Conservation (phyloP, 164 flowering plant genomes). For the Magnolia sinica region DNA sequence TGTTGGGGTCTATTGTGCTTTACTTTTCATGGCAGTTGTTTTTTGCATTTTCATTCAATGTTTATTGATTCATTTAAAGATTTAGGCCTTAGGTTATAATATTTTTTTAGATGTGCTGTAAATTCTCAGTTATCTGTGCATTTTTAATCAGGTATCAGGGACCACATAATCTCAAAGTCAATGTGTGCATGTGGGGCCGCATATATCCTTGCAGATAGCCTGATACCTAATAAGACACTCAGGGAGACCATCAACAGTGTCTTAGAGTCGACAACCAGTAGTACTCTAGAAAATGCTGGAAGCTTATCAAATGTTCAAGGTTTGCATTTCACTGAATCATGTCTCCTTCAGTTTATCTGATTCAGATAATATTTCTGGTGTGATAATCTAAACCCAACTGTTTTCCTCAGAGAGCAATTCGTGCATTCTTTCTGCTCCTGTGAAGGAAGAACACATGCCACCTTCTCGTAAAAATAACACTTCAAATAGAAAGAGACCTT, state of each 20-base stretch:
- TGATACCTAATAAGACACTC: slow-evolving; percentile 88
- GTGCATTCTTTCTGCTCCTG: slow-evolving; percentile 45
- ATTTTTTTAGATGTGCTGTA: too few relatives aligned
- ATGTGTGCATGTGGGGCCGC: slow-evolving; percentile 83
- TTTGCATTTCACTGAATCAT: slow-evolving; percentile 15
- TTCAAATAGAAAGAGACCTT: slow-evolving; percentile 26
- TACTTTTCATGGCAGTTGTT: too few relatives aligned
- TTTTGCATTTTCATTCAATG: not conserved
- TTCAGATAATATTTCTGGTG: not conserved
- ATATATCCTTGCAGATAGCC: slow-evolving; percentile 84
- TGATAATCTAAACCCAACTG: not conserved
- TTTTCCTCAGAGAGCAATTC: slow-evolving; percentile 58
- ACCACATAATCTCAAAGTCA: slow-evolving; percentile 68
- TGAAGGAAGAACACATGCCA: slow-evolving; percentile 26
- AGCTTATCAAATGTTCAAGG: slow-evolving; percentile 74
- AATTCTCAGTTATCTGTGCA: not conserved
- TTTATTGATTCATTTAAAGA: not conserved
- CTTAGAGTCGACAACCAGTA: slow-evolving; percentile 72
- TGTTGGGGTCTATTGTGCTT: not conserved
- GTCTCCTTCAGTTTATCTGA: not conserved
- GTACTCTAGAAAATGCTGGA: slow-evolving; percentile 59
- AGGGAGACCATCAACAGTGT: slow-evolving; percentile 79
- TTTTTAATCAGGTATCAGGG: slow-evolving; percentile 72
- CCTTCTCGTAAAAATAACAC: slow-evolving; percentile 15
- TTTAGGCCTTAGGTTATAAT: not conserved